phyloP scores from a whole-genome alignment of 2,329 filamentous ascomycete genomes.

The Geosmithia morbida region DNA sequence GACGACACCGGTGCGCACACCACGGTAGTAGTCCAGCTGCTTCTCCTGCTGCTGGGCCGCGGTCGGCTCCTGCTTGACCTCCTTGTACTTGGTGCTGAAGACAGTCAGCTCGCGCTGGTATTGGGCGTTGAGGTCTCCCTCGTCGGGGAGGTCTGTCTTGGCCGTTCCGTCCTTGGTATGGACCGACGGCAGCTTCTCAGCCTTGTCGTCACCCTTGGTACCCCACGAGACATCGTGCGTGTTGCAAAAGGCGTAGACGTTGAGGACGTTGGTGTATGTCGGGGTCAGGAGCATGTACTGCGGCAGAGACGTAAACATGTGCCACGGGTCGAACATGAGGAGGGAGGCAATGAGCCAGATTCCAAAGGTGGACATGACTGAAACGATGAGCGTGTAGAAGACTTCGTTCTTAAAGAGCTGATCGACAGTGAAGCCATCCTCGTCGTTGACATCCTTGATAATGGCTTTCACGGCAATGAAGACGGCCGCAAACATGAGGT shows the following conservation, averaged over 20 bases:
- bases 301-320: conserved; percentile 91
- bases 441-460: conserved; percentile 47
- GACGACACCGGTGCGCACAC: conserved; percentile 84
- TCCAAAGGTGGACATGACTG: conserved; percentile 79
- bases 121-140: conserved; percentile 86
- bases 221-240: conserved; percentile 97
- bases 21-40: conserved; percentile 97
- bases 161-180: conserved; percentile 78
- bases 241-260: conserved; percentile 98
- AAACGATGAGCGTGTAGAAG: conserved; percentile 90
- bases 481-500: conserved; percentile 86
- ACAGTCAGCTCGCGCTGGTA: conserved; percentile 73
- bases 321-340: conserved; percentile 96
- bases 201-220: conserved; percentile 94
- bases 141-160: conserved; percentile 91
- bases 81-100: conserved; percentile 61
- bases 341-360: conserved; percentile 87
- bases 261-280: conserved; percentile 95
- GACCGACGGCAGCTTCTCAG: conserved; percentile 78
- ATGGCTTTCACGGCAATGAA: conserved; percentile 89
- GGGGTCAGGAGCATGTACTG: conserved; percentile 94
- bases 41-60: conserved; percentile 51
- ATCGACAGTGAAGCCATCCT: conserved; percentile 49
- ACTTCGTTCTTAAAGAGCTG: conserved; percentile 74
- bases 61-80: conserved; percentile 49